Percentiles rank a stretch among this genome's conserved stretches.
These are phyloP conservation scores for Leccinum insolens DNA, from an alignment of 1,284 basidiomycete genomes.

Conservation along the genomic window DNA sequence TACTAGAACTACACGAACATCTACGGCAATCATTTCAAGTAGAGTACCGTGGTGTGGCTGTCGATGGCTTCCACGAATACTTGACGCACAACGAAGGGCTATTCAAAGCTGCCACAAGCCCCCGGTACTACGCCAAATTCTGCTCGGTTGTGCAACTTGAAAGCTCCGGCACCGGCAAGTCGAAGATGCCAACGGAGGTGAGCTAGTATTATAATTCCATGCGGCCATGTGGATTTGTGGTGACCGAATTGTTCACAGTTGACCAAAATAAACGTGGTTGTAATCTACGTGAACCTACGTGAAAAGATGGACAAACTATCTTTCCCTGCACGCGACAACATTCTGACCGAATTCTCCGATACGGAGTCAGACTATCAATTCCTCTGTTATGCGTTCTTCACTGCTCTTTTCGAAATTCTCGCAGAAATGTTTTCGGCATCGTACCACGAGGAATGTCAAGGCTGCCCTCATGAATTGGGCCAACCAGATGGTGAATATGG, in stretches of 20 bases:
- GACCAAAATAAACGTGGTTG: slow-evolving; percentile 12
- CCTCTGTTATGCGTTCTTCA: slow-evolving; percentile 14
- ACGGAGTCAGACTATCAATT: background rate
- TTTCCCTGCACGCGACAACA: slow-evolving; percentile 17
- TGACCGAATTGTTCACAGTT: slow-evolving; percentile 11
- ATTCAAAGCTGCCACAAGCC: slow-evolving; percentile 2
- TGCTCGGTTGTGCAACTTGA: slow-evolving; percentile 22
- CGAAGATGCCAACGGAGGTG: slow-evolving; percentile 24
- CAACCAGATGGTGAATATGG: background rate
- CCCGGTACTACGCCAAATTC: slow-evolving; percentile 18
- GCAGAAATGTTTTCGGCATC: slow-evolving; percentile 1
- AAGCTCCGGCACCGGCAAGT: slow-evolving; percentile 28
- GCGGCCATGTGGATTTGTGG: background rate
- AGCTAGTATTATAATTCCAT: background rate
- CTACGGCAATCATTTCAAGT: slow-evolving; percentile 5
- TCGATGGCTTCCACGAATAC: slow-evolving; percentile 23
- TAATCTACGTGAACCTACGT: slow-evolving; percentile 26
- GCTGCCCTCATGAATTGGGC: background rate
- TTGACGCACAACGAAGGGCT: slow-evolving; percentile 11
- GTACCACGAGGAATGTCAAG: background rate
- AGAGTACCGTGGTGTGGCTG: slow-evolving; percentile 14
- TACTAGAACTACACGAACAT: background rate
- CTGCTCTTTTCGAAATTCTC: slow-evolving; percentile 14
- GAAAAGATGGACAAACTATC: background rate
- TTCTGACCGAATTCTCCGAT: slow-evolving; percentile 6